Percentiles rank a stretch among this genome's conserved stretches.
Evolutionary conservation across 2,329 filamentous ascomycete species (phyloP).

Genomic region (Phyllosticta citriasiana): DNA sequence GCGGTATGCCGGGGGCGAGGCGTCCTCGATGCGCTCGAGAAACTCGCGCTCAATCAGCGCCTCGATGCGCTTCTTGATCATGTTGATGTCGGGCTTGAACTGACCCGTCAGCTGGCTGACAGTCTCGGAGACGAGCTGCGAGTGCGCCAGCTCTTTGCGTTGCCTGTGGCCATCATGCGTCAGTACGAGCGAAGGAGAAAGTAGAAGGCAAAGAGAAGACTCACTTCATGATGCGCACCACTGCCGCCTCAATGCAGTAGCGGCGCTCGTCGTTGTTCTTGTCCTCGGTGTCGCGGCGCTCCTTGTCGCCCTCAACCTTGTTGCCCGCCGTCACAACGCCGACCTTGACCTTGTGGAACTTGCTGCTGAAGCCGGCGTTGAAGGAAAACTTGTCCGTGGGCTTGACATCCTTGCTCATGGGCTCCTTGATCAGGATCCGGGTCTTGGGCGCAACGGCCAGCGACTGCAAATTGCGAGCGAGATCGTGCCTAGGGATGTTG

Average conservation of each 20-base stretch:
- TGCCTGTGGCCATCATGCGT: slow-evolving; percentile 40
- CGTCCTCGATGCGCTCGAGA: slow-evolving; percentile 63
- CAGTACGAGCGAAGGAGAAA: background rate
- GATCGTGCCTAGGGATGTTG: slow-evolving; percentile 63
- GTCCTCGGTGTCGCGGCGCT: slow-evolving; percentile 60
- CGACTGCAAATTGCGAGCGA: slow-evolving; percentile 69
- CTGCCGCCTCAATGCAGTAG: slow-evolving; percentile 63
- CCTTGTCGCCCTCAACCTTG: slow-evolving; percentile 67
- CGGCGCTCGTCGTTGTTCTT: slow-evolving; percentile 64
- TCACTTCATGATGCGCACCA: slow-evolving; percentile 81
- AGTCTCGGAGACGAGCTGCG: slow-evolving; percentile 61
- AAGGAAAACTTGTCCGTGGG: slow-evolving; percentile 69
- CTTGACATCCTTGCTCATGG: slow-evolving; percentile 68
- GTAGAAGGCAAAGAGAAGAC: slow-evolving; percentile 23
- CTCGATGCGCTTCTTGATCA: slow-evolving; percentile 77
- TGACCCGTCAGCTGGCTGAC: slow-evolving; percentile 57
- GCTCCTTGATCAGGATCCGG: slow-evolving; percentile 69
- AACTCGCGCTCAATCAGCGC: slow-evolving; percentile 69
- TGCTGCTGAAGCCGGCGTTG: slow-evolving; percentile 73
- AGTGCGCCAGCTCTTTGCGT: slow-evolving; percentile 61
- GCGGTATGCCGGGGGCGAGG: slow-evolving; percentile 51
- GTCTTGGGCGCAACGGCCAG: slow-evolving; percentile 77
- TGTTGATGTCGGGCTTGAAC: slow-evolving; percentile 65
- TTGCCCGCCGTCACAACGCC: slow-evolving; percentile 71
- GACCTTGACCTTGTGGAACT: slow-evolving; percentile 79